These are phyloP conservation scores for Neurospora sp. DNA, from an alignment of 495 filamentous ascomycete species.

Conservation along the genomic window DNA sequence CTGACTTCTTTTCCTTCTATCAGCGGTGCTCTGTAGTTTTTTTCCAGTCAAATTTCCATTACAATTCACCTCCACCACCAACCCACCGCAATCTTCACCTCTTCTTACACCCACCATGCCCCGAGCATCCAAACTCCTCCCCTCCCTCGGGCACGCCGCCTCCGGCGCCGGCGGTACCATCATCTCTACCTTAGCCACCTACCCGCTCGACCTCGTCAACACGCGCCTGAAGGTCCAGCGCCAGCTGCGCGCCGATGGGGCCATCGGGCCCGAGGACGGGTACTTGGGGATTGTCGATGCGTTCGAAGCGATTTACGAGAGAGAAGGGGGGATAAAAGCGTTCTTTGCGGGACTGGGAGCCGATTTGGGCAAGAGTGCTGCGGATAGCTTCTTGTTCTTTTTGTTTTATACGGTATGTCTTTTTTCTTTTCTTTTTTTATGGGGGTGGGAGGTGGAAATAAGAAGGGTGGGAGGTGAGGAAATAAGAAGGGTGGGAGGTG, in stretches of 20 bases:
- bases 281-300: constrained; percentile 59
- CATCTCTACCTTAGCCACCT: constrained; percentile 67
- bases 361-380: constrained; percentile 63
- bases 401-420: constrained; percentile 54
- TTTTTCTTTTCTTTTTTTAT: constrained; percentile 27
- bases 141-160: constrained; percentile 77
- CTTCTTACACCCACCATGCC: constrained; percentile 7
- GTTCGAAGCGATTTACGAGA: constrained; percentile 57
- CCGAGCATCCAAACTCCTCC: constrained; percentile 38
- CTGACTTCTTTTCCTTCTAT: not conserved
- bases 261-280: constrained; percentile 22
- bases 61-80: not conserved
- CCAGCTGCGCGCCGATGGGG: constrained; percentile 37
- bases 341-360: constrained; percentile 67
- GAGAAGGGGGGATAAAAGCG: constrained; percentile 56
- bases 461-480: too few species aligned
- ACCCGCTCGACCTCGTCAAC: constrained; percentile 78
- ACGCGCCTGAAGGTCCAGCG: constrained; percentile 77
- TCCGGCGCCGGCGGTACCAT: constrained; percentile 72
- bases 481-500: not conserved
- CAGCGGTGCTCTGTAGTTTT: not conserved
- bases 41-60: not conserved
- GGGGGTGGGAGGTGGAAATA: not conserved
- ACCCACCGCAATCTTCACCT: not conserved
- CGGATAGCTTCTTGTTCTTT: constrained; percentile 78